Base-by-base conservation (phyloP, 768 basidiomycete species). In the Omphalotus guepiniiformis region DNA sequence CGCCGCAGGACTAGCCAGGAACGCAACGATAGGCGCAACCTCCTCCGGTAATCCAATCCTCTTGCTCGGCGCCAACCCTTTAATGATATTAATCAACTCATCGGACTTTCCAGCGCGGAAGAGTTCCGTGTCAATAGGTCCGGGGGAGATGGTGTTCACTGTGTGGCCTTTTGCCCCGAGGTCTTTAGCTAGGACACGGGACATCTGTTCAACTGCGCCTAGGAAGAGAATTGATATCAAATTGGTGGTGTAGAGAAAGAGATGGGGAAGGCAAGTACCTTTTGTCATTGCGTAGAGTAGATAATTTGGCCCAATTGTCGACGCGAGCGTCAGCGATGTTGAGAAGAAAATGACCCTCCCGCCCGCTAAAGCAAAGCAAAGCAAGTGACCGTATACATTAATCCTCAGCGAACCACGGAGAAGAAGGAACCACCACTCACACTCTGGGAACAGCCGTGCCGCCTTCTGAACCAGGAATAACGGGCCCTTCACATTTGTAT, bases 261-360 rank as follows among this genome's bases (percentile, higher is more conserved):
- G 13, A 36, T 30, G 19, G 16, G 12, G 5, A 22, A 45, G 15
- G 12, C 22, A 12, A 15, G 7, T 9, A 39, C 48, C 48, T 36
- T 82, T 80, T 0, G 79, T 72, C 22, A 75, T 73, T 48, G 71
- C 67, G 61, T 80, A 82, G 38, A 73, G 62, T 22, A 82, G 67
- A 15, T 70, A 68, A 48, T 73, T 73, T 0, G 80, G 73, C 4
- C 66, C 61, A 27, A 82, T 63, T 16, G 59, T 57, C 1, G 74
- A 69, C 7, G 70, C 64, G 16, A 53, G 54, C 6, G 78, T 75
- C 36, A 82, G 58, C 32, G 74, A 75, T 3, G 72, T 71, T 0
- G 78, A 80, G 60, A 80, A 72, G 64, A 82, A 79, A 35, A 83
- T 72, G 47, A 82, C 70, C 6, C 78, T 71, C 3, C 76, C 73